These are phyloP conservation scores for Gossypium gossypioides DNA, from an alignment of 441 rosid species.

Conservation along the genomic window DNA sequence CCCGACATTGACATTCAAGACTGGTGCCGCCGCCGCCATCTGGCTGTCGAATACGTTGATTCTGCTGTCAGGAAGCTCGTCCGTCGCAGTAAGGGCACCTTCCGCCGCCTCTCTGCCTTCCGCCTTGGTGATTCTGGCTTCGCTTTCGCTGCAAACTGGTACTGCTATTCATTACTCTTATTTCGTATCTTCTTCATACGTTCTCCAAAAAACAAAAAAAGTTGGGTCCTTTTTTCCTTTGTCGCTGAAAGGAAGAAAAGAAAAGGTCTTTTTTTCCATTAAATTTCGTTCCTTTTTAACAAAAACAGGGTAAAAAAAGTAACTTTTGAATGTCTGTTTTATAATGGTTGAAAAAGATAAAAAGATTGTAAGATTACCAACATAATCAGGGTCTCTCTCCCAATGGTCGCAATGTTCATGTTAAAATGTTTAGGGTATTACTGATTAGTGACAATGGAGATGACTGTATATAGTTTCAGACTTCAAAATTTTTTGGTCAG, in stretches of 20 bases:
- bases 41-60: background rate
- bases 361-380: too few relatives aligned
- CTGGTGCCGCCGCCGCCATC: background rate
- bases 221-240: background rate
- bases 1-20: slow-evolving; percentile 2
- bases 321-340: too few relatives aligned
- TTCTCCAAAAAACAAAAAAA: background rate
- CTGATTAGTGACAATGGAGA: too few relatives aligned
- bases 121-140: background rate
- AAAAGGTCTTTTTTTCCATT: too few relatives aligned
- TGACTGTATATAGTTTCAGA: too few relatives aligned
- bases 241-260: background rate
- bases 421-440: too few relatives aligned
- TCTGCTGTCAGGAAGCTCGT: background rate
- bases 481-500: too few relatives aligned
- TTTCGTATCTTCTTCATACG: background rate
- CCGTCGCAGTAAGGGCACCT: background rate
- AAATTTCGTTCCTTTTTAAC: too few relatives aligned
- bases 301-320: too few relatives aligned
- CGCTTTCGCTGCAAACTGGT: slow-evolving; percentile 6
- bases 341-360: too few relatives aligned
- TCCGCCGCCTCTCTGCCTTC: slow-evolving; percentile 4
- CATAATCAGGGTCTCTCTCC: too few relatives aligned
- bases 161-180: background rate
- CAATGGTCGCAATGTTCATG: too few relatives aligned